Evolutionary conservation across 2,329 filamentous ascomycete species (phyloP).

Genomic region (Aspergillus amoenus): DNA sequence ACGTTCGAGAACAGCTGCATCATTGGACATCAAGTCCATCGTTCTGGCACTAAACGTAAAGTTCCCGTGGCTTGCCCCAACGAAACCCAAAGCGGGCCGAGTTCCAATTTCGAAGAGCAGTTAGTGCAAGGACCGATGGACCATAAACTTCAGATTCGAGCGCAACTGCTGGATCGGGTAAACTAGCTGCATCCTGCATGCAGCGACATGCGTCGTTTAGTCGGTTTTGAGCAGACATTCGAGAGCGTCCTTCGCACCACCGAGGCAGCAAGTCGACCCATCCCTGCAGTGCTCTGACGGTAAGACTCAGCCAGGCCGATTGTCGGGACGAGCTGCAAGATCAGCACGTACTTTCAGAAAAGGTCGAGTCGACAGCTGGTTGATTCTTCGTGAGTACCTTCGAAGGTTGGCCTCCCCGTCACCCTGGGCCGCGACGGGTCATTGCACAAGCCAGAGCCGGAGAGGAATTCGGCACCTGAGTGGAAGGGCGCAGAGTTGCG

Average conservation of each 20-base stretch:
- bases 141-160: conserved; percentile 5
- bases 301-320: conserved; percentile 11
- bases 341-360: conserved; percentile 15
- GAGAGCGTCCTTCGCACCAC: neutral
- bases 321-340: conserved; percentile 13
- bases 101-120: conserved; percentile 5
- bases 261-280: neutral
- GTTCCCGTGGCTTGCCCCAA: conserved; percentile 18
- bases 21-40: conserved; percentile 12
- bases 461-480: neutral
- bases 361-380: neutral
- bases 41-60: conserved; percentile 19
- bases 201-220: neutral
- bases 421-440: neutral
- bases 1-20: conserved; percentile 13
- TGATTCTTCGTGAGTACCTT: conserved; percentile 1
- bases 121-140: conserved; percentile 3
- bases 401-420: neutral
- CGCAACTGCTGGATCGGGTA: conserved; percentile 14
- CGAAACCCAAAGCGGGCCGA: conserved; percentile 13
- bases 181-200: conserved; percentile 14
- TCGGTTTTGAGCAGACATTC: conserved; percentile 9
- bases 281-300: conserved; percentile 20
- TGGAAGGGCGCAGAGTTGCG: conserved; percentile 10
- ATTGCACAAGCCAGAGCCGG: neutral